Percentiles rank a stretch among this genome's conserved stretches.
These are phyloP conservation scores for Amanita muscaria DNA, from an alignment of 768 basidiomycete genomes.

Conservation along the genomic window DNA sequence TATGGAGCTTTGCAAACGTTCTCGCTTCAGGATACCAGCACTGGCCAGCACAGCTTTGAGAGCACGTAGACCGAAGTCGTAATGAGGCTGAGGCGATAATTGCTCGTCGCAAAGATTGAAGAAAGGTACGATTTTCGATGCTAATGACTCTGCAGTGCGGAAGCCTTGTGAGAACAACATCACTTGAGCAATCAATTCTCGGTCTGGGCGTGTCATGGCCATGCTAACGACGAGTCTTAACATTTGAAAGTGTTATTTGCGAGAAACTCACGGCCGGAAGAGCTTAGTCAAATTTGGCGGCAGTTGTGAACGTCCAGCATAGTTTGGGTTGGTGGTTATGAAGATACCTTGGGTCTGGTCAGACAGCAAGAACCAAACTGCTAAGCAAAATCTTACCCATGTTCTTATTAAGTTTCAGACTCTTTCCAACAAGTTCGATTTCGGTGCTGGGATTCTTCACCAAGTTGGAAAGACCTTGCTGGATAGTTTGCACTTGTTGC, in stretches of 20 bases:
- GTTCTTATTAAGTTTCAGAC: slow-evolving; percentile 84
- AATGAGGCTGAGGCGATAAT: slow-evolving; percentile 93
- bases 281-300: slow-evolving; percentile 87
- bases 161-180: slow-evolving; percentile 99
- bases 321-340: slow-evolving; percentile 98
- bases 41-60: slow-evolving; percentile 94
- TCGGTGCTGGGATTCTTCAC: slow-evolving; percentile 80
- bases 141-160: slow-evolving; percentile 94
- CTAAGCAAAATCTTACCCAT: slow-evolving; percentile 48
- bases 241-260: not conserved
- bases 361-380: not conserved
- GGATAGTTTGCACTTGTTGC: slow-evolving; percentile 97
- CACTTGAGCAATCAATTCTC: slow-evolving; percentile 98
- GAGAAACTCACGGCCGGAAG: slow-evolving; percentile 74
- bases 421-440: slow-evolving; percentile 95
- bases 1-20: slow-evolving; percentile 55
- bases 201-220: slow-evolving; percentile 98
- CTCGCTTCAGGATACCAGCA: slow-evolving; percentile 95
- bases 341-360: slow-evolving; percentile 65
- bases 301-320: slow-evolving; percentile 90
- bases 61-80: slow-evolving; percentile 97
- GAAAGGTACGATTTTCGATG: slow-evolving; percentile 97
- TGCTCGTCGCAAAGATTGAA: slow-evolving; percentile 99
- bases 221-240: slow-evolving; percentile 45
- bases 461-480: slow-evolving; percentile 83